Evolutionary conservation across 176 grass and related monocot genomes (phyloP), one percentile per base, ranked within the genome.

Genomic region (Triticum timopheevii): DNA sequence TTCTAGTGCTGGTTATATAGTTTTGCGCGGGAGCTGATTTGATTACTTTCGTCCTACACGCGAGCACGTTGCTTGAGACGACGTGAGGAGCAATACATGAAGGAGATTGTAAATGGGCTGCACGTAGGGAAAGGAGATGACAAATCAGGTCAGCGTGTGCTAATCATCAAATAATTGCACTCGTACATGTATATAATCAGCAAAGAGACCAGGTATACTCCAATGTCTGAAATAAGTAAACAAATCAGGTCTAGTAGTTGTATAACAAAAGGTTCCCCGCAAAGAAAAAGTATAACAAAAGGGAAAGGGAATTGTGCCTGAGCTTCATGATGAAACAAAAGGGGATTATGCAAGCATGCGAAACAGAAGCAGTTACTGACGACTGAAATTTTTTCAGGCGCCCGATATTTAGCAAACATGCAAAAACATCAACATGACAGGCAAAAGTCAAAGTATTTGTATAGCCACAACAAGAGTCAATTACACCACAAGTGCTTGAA

Each of bases 31-130:
- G 72, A 67, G 61, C 13, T 66, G 39, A 8, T 16, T 30, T 59
- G 20, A 59, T 59, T 15, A 30, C 2, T 50, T 34, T 33, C 10
- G 35, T 4, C 25, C 10, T 13, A 49, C 75, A 70, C 52, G 90
- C 59, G 61, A 31, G 80, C 83, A 89, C 84, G 90, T 62, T 38
- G 44, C 38, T 11, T n/a, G 44, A 66, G 13, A 20, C 20, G 8
- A 89, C 87, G 79, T 80, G 86, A 76, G 35, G 66, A 73, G 84
- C 83, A 83, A 62, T 80, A 83, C 90, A 7, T 13, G 7, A 50
- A 31, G 35, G 33, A 31, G 7, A 61, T 76, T 54, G 6, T 30
- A 28, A 30, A 85, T 85, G 71, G 86, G 10, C 44, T 65, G 82
- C 86, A 91, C 86, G 90, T 82, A 65, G 39, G 25, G 73, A 3